Base-by-base conservation (phyloP, 306 rosid genomes). In the Medicago ruthenica region DNA sequence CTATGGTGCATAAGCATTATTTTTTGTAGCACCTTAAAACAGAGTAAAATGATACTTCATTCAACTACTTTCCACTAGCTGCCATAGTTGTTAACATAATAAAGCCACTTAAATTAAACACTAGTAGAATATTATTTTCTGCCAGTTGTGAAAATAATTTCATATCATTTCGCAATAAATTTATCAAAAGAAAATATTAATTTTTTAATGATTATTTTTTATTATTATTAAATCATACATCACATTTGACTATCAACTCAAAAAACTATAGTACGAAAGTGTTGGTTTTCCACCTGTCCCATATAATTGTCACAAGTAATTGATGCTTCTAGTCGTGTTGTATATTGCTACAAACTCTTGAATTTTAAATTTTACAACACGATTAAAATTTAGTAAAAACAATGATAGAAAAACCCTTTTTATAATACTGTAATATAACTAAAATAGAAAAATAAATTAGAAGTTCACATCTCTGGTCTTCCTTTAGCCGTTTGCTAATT, bases 21-120 rank as follows among this genome's bases (percentile, higher is more conserved):
- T 74, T 58, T 69, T 58, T 69, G 24, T 9, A 44, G 63, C 63
- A 60, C 55, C 64, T 21, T 78, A 15, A 70, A 78, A 60, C 15
- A 4, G 7, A 34, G 70, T 45, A 48, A 70, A 45, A 67, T 7
- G 36, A 40, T 27, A 7, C 16, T 50, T 4, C 68, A 72, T 75
- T 75, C 51, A 57, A 16, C 58, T 37, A 50, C 61, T 78, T 70
- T n/a, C 36, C 48, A 65, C 57, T 39, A 11, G 71, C 42, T 78
- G 57, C 44, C 59, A 45, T 20, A 45, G 20, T 18, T 68, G 50
- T 44, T 48, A 27, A n/a, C n/a, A 4, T 47, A 3, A 13, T 14
- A 15, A 27, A 0, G 4, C 0, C 54, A 48, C 54, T 48, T 48
- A 48, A 15, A n/a, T n/a, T 48, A 48, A 15, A 6, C 17, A 48